Percentiles rank a stretch among this genome's conserved stretches.
Evolutionary conservation across 495 filamentous ascomycete genomes (phyloP).

Genomic region (Penicillium goetzii): DNA sequence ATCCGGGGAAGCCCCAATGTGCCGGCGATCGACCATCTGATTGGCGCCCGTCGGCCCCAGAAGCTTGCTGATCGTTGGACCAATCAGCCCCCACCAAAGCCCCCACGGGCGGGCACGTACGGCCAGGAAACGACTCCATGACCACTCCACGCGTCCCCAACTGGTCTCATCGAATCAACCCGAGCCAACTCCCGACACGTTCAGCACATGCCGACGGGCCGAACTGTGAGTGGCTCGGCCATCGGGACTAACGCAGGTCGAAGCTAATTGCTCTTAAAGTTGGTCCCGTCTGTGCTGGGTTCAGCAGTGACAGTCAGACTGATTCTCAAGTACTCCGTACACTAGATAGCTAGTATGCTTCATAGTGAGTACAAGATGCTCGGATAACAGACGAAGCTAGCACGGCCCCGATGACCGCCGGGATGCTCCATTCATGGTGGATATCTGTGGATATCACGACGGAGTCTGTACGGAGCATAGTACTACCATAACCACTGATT

Average conservation of each 20-base stretch:
- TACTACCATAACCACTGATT: not conserved
- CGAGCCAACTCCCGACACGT: not conserved
- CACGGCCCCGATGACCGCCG: not conserved
- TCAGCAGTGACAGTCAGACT: too few relatives aligned
- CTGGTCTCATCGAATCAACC: too few relatives aligned
- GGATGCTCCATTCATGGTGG: not conserved
- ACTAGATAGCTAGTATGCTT: not conserved
- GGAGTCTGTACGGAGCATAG: not conserved
- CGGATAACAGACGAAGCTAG: not conserved
- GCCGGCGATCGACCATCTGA: constrained; percentile 20
- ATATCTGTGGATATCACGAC: not conserved
- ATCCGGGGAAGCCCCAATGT: constrained; percentile 27
- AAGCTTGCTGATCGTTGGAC: not conserved
- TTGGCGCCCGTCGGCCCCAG: constrained; percentile 23
- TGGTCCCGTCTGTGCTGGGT: constrained; percentile 10
- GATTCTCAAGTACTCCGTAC: not conserved
- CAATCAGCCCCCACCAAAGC: constrained; percentile 3
- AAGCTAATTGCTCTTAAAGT: constrained; percentile 38
- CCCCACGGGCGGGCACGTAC: constrained; percentile 27
- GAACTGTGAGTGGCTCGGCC: constrained; percentile 25
- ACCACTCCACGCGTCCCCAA: not conserved
- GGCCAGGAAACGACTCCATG: constrained; percentile 5
- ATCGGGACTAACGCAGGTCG: constrained; percentile 14
- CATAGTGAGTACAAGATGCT: too few relatives aligned
- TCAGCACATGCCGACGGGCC: constrained; percentile 24